These are phyloP conservation scores for Tubosaeta sp. DNA, from an alignment of 768 basidiomycete genomes.

Conservation along the genomic window DNA sequence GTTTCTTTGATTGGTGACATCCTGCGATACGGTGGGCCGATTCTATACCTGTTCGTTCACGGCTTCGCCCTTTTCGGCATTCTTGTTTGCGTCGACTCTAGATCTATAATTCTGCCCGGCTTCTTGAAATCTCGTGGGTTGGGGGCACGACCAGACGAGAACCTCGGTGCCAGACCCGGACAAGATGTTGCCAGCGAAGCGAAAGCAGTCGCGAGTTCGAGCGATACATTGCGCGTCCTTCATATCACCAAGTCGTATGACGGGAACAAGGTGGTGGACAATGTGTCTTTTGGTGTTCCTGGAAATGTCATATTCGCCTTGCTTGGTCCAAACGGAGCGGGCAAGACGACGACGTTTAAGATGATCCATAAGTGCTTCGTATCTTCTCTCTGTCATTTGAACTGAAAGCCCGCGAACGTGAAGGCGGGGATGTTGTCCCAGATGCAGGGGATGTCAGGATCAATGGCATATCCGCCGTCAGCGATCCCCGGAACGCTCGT, in stretches of 20 bases:
- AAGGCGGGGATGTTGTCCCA: conserved; percentile 66
- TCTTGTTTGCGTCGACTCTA: conserved; percentile 71
- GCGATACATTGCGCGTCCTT: conserved; percentile 59
- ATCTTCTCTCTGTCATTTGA: neutral
- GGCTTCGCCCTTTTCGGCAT: conserved; percentile 54
- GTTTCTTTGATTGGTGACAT: conserved; percentile 49
- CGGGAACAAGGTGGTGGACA: conserved; percentile 58
- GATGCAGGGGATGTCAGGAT: conserved; percentile 68
- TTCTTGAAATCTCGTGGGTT: conserved; percentile 24
- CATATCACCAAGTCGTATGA: conserved; percentile 59
- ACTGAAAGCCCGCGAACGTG: neutral
- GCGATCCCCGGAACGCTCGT: conserved; percentile 59
- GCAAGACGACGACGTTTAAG: conserved; percentile 80
- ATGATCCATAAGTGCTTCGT: conserved; percentile 58
- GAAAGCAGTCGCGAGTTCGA: conserved; percentile 40
- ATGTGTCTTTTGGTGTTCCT: conserved; percentile 66
- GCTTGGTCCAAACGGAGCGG: conserved; percentile 80
- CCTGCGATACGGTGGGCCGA: conserved; percentile 67
- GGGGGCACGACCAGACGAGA: conserved; percentile 6
- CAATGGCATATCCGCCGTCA: conserved; percentile 59
- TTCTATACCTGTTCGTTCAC: conserved; percentile 65
- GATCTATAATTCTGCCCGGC: conserved; percentile 45
- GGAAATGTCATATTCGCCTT: conserved; percentile 64
- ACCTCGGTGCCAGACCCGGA: conserved; percentile 21
- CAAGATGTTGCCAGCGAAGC: conserved; percentile 57